Evolutionary conservation across 306 rosid genomes (phyloP).

Genomic region (Rubus parviflorus): DNA sequence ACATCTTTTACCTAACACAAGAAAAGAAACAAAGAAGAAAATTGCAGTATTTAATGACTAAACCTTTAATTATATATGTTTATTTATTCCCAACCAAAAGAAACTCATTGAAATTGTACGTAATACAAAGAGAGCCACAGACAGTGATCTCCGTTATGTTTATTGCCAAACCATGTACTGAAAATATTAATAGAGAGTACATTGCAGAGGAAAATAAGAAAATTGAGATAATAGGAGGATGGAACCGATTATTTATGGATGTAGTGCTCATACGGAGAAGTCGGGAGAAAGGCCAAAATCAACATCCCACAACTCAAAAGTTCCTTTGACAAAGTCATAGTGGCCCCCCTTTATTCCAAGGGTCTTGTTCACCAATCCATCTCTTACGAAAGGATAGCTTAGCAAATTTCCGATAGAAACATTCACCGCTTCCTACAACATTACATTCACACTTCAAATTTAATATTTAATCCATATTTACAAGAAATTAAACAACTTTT

Average conservation of each 20-base stretch:
- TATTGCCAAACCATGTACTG: conserved; percentile 24
- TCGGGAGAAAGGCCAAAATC: conserved; percentile 67
- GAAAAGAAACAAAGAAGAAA: conserved; percentile 34
- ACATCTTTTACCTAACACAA: conserved; percentile 90
- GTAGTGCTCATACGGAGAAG: conserved; percentile 83
- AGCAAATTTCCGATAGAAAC: conserved; percentile 78
- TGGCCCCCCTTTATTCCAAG: conserved; percentile 78
- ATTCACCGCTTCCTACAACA: conserved; percentile 88
- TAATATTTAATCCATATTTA: no score
- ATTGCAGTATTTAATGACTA: conserved; percentile 35
- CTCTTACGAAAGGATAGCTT: conserved; percentile 94
- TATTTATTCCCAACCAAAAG: conserved; percentile 12
- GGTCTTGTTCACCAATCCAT: conserved; percentile 79
- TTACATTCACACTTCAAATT: background rate
- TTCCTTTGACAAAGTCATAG: conserved; percentile 84
- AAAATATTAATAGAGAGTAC: background rate
- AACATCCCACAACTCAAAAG: conserved; percentile 90
- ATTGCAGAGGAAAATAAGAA: background rate
- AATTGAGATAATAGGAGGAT: background rate
- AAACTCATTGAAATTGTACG: background rate
- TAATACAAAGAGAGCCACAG: background rate
- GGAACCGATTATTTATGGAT: conserved; percentile 26
- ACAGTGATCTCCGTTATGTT: conserved; percentile 2
- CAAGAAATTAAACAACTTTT: background rate
- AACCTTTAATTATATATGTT: conserved; percentile 3